These are phyloP conservation scores for Zymoseptoria ardabiliae DNA, from an alignment of 2,329 filamentous ascomycete species.

Conservation along the genomic window DNA sequence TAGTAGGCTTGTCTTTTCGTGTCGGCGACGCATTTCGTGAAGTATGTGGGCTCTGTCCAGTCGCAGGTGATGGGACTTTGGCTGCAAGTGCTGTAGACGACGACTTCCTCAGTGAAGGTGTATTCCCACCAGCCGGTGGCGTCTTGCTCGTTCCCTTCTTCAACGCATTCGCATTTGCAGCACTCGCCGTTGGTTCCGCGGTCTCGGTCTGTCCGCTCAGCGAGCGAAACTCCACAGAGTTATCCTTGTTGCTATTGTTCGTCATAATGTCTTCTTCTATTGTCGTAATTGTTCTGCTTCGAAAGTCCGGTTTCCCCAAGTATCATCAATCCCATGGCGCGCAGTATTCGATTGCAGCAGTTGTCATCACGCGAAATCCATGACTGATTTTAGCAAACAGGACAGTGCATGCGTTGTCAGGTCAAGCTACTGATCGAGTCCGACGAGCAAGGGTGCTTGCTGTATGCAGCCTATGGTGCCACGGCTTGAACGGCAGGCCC, in stretches of 20 bases:
- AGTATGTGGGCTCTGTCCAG: constrained; percentile 36
- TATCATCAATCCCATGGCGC: constrained; percentile 9
- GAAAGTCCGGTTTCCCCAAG: not conserved
- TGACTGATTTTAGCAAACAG: constrained; percentile 3
- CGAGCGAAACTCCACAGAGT: constrained; percentile 29
- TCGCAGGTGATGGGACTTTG: constrained; percentile 28
- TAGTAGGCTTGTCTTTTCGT: constrained; percentile 37
- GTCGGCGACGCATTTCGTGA: constrained; percentile 43
- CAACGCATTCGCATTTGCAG: constrained; percentile 3
- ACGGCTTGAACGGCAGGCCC: not conserved
- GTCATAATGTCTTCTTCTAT: constrained; percentile 21
- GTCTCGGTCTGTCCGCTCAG: constrained; percentile 32
- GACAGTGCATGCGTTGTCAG: not conserved
- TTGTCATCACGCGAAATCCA: constrained; percentile 10
- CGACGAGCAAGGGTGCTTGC: not conserved
- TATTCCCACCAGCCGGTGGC: constrained; percentile 4
- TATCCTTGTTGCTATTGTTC: constrained; percentile 27
- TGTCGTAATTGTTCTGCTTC: not conserved
- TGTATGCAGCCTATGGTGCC: not conserved
- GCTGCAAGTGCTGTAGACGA: constrained; percentile 25
- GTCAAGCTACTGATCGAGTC: not conserved
- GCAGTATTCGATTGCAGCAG: not conserved
- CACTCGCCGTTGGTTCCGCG: constrained; percentile 28
- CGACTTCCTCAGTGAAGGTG: constrained; percentile 21
- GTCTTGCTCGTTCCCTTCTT: constrained; percentile 10